Evolutionary conservation across 768 basidiomycete genomes (phyloP).

Genomic region (Leccinum incarnatum): DNA sequence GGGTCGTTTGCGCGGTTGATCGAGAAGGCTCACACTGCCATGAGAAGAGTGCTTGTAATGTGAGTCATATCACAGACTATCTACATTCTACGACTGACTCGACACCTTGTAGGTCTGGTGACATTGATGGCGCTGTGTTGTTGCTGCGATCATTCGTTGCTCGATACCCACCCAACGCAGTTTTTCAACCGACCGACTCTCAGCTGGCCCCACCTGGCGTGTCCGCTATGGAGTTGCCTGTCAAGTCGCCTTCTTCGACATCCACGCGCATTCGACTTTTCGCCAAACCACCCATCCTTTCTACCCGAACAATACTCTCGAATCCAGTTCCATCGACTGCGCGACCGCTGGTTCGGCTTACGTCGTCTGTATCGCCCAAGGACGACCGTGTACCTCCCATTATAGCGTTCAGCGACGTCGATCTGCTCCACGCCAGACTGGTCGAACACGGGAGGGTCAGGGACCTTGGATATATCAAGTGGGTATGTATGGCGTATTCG

Average conservation of each 20-base stretch:
- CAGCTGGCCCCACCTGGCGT: neutral
- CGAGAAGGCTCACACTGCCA: slow-evolving; percentile 66
- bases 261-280: slow-evolving; percentile 18
- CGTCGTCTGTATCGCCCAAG: slow-evolving; percentile 51
- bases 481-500: slow-evolving; percentile 70
- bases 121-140: slow-evolving; percentile 51
- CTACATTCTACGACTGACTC: neutral
- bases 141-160: slow-evolving; percentile 60
- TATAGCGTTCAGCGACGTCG: slow-evolving; percentile 73
- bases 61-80: slow-evolving; percentile 36
- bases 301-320: slow-evolving; percentile 54
- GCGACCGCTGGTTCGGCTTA: slow-evolving; percentile 71
- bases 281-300: slow-evolving; percentile 49
- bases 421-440: slow-evolving; percentile 72
- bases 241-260: neutral
- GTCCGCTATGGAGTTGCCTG: neutral
- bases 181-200: slow-evolving; percentile 37
- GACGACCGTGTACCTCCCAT: slow-evolving; percentile 84
- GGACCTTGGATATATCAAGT: slow-evolving; percentile 68
- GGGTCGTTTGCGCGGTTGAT: slow-evolving; percentile 45
- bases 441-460: slow-evolving; percentile 41
- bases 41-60: slow-evolving; percentile 64
- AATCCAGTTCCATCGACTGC: slow-evolving; percentile 21
- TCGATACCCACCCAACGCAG: slow-evolving; percentile 58
- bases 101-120: slow-evolving; percentile 39